Percentiles rank a stretch among this genome's conserved stretches.
These are phyloP conservation scores for Chondrostereum purpureum DNA, from an alignment of 1,284 basidiomycete species.

Conservation along the genomic window DNA sequence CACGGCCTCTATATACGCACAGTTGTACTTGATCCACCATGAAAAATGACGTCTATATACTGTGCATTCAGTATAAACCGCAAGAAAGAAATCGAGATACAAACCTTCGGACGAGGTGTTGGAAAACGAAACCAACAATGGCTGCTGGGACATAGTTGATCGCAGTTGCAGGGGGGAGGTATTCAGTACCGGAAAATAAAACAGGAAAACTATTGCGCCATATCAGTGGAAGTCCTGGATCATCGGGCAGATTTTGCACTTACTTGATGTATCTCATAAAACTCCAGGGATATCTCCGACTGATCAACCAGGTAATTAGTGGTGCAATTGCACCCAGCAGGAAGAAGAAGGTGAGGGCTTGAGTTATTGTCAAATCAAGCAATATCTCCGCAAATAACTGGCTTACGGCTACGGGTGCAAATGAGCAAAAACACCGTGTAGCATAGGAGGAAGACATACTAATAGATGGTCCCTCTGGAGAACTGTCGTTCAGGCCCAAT, in stretches of 20 bases:
- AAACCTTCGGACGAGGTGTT: conserved; percentile 43
- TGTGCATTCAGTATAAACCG: conserved; percentile 21
- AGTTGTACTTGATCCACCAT: conserved; percentile 74
- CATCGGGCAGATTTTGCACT: conserved; percentile 29
- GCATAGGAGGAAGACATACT: conserved; percentile 15
- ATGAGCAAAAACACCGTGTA: no score
- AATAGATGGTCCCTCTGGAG: conserved; percentile 29
- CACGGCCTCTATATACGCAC: not conserved
- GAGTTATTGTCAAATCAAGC: no score
- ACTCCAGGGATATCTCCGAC: conserved; percentile 36
- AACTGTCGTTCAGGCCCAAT: conserved; percentile 31
- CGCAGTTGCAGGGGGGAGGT: conserved; percentile 37
- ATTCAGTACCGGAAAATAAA: conserved; percentile 27
- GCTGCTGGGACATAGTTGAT: conserved; percentile 37
- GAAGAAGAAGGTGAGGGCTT: conserved; percentile 41
- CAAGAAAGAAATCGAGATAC: not conserved
- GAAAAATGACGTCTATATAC: conserved; percentile 41
- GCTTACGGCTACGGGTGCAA: not conserved
- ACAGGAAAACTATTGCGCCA: conserved; percentile 18
- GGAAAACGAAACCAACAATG: conserved; percentile 48
- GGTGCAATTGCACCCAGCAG: conserved; percentile 39
- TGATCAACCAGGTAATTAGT: conserved; percentile 32
- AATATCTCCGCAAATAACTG: no score
- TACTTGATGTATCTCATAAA: conserved; percentile 42
- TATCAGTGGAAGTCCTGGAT: not conserved